phyloP scores from a whole-genome alignment of 1,284 basidiomycete genomes.

The Cutaneotrichosporon daszewskae region DNA sequence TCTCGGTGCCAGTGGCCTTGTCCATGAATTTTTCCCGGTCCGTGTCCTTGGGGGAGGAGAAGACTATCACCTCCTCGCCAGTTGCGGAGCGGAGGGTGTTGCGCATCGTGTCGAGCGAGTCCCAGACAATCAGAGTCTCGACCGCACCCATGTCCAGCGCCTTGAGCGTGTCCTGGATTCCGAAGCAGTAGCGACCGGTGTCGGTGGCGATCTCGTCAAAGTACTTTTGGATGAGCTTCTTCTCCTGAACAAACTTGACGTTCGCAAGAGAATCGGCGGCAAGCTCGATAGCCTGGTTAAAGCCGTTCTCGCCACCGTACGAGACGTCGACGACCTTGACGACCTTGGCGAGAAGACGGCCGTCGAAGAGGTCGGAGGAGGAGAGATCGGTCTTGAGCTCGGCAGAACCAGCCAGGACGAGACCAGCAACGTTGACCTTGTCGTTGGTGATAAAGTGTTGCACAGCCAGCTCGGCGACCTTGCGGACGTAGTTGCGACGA shows the following conservation, averaged over 20 bases:
- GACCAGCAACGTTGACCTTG: constrained; percentile 94
- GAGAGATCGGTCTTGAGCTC: constrained; percentile 99
- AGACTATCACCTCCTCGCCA: constrained; percentile 71
- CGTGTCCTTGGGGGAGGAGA: constrained; percentile 67
- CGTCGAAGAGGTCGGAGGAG: constrained; percentile 95
- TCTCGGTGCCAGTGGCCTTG: constrained; percentile 88
- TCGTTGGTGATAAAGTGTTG: constrained; percentile 98
- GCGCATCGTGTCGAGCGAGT: constrained; percentile 84
- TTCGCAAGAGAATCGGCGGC: constrained; percentile 92
- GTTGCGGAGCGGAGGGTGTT: constrained; percentile 83
- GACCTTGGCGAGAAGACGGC: constrained; percentile 75
- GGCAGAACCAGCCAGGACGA: constrained; percentile 95
- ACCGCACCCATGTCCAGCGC: constrained; percentile 94
- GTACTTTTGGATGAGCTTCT: constrained; percentile 93
- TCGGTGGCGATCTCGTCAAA: constrained; percentile 99
- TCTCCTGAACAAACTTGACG: constrained; percentile 99
- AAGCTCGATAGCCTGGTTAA: constrained; percentile 97
- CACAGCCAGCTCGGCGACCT: constrained; percentile 93
- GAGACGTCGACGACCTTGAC: constrained; percentile 98
- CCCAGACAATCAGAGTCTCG: constrained; percentile 97
- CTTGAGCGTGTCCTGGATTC: constrained; percentile 94
- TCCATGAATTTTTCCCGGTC: constrained; percentile 92
- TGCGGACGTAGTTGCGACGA: constrained; percentile 98
- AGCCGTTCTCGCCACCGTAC: constrained; percentile 98
- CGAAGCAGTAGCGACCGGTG: constrained; percentile 96